Conservation (phyloP, 306 rosid species). For the Trifolium fragiferum region DNA sequence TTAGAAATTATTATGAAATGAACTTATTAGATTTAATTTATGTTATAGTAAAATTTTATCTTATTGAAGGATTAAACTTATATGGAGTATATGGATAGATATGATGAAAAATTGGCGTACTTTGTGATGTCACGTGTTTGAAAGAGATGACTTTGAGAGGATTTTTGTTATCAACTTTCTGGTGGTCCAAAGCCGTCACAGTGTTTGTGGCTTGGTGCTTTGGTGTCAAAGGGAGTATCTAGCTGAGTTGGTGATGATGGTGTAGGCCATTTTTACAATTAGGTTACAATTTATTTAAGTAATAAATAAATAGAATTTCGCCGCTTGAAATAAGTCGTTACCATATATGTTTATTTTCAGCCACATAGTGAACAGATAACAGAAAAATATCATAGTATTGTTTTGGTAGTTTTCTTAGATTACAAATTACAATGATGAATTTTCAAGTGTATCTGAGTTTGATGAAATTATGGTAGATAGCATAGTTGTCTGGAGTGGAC, state of each 20-base stretch:
- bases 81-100: background rate
- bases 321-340: background rate
- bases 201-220: background rate
- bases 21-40: no score
- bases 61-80: background rate
- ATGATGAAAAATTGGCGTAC: background rate
- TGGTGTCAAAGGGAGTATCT: slow-evolving; percentile 5
- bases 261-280: background rate
- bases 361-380: background rate
- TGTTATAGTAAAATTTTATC: no score
- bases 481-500: background rate
- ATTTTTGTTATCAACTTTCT: background rate
- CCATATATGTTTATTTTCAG: background rate
- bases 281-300: background rate
- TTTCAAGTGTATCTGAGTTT: no score
- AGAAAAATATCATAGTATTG: no score
- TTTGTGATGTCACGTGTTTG: slow-evolving; percentile 4
- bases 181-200: slow-evolving; percentile 15
- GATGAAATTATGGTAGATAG: background rate
- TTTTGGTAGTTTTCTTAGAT: background rate
- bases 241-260: background rate
- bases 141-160: background rate
- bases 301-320: background rate
- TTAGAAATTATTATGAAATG: background rate
- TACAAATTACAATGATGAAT: background rate